A percentile compares a stretch with the other conserved stretches of the same genome.
These are phyloP conservation scores for Aulographum hederae DNA, from an alignment of 2,329 filamentous ascomycete genomes.

Conservation along the genomic window DNA sequence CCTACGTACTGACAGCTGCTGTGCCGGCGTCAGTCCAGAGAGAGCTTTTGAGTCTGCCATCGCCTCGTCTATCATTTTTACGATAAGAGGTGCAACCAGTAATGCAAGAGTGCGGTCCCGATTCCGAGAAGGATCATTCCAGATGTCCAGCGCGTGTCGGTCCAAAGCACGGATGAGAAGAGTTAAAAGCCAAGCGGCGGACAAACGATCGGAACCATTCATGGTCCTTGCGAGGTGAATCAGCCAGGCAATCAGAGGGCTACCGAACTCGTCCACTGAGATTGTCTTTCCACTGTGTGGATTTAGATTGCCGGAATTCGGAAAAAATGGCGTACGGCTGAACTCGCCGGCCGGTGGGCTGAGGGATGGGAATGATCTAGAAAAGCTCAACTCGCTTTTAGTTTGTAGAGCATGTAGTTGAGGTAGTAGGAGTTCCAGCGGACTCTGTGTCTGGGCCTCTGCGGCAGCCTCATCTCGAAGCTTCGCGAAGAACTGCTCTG, in stretches of 20 bases:
- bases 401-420: conserved; percentile 18
- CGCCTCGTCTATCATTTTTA: conserved; percentile 24
- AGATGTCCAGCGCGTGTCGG: conserved; percentile 11
- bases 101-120: conserved; percentile 23
- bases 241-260: conserved; percentile 29
- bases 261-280: conserved; percentile 22
- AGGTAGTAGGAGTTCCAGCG: conserved; percentile 13
- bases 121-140: conserved; percentile 18
- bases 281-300: conserved; percentile 4
- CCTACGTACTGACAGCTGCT: no score
- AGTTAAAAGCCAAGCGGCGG: conserved; percentile 21
- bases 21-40: no score
- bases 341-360: conserved; percentile 12
- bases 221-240: conserved; percentile 24
- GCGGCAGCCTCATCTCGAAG: no score
- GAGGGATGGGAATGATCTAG: conserved; percentile 24
- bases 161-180: conserved; percentile 15
- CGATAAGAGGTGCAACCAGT: conserved; percentile 27
- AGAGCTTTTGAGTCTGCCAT: conserved; percentile 9
- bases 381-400: conserved; percentile 18
- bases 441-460: no score
- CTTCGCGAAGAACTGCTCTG: no score
- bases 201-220: conserved; percentile 20
- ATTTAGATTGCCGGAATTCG: neutral
- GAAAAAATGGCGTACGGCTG: neutral